These are phyloP conservation scores for Wickerhamomyces hampshirensis DNA, from an alignment of 805 yeast genomes.

Conservation along the genomic window DNA sequence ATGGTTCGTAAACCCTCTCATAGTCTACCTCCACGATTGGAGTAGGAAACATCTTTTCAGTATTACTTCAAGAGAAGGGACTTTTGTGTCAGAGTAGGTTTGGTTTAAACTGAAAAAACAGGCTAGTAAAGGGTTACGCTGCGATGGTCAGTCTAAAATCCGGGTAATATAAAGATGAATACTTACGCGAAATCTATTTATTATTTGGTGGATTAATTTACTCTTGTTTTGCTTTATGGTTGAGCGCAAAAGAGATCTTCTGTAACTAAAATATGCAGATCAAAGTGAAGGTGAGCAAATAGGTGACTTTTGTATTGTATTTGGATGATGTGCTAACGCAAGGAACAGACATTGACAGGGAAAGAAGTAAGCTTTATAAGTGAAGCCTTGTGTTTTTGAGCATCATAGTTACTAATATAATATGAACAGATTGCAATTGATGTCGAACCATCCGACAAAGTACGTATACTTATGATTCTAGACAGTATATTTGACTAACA, in stretches of 20 bases:
- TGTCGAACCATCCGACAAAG: conserved; percentile 63
- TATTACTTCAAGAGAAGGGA: too few species aligned
- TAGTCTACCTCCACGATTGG: conserved; percentile 61
- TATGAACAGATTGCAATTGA: conserved; percentile 55
- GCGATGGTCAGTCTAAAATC: too few species aligned
- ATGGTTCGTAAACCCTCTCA: conserved; percentile 86
- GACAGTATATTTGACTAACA: conserved; percentile 21
- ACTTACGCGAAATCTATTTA: neutral
- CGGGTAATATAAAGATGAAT: too few species aligned
- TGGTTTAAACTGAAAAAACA: too few species aligned
- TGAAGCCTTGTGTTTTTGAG: too few species aligned
- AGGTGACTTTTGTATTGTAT: neutral
- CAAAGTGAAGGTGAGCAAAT: conserved; percentile 49
- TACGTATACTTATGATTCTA: conserved; percentile 24
- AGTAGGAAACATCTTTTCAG: conserved; percentile 69
- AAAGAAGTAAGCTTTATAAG: conserved; percentile 51
- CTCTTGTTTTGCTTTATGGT: too few species aligned
- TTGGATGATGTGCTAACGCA: conserved; percentile 7
- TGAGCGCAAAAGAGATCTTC: too few species aligned
- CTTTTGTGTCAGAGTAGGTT: too few species aligned
- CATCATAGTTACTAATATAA: conserved; percentile 12
- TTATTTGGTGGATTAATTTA: too few species aligned
- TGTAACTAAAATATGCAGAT: conserved; percentile 47
- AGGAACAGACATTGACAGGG: conserved; percentile 60
- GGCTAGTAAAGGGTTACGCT: too few species aligned